phyloP scores from a whole-genome alignment of 306 rosid species.

The Cucurbita argyrosperma region DNA sequence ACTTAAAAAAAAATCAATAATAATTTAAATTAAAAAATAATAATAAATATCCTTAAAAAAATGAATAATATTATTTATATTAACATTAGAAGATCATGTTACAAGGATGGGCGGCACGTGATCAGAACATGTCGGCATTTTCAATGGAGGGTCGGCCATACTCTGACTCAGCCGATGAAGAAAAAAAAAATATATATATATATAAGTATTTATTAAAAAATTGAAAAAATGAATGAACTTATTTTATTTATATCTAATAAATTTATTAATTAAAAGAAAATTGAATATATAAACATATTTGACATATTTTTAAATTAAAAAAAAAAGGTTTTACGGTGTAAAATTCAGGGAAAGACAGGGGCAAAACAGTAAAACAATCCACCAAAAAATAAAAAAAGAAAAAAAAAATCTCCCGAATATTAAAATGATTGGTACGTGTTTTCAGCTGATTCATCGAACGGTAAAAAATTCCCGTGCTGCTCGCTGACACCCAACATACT shows the following conservation, averaged over 20 bases:
- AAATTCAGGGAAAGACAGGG: neutral
- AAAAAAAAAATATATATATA: no score
- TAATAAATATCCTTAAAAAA: no score
- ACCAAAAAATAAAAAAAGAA: neutral
- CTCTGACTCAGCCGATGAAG: neutral
- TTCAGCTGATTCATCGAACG: neutral
- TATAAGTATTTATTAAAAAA: no score
- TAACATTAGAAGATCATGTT: neutral
- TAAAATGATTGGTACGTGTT: neutral
- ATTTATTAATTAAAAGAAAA: no score
- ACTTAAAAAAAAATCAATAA: no score
- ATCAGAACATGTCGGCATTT: neutral
- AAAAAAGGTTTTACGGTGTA: neutral
- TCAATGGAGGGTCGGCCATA: neutral
- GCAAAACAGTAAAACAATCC: neutral
- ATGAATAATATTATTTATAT: no score
- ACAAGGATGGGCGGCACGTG: neutral
- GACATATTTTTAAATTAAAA: no score
- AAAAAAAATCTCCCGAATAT: neutral
- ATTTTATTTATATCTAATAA: no score
- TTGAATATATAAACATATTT: no score
- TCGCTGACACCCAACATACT: neutral
- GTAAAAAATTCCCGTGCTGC: constrained; percentile 14
- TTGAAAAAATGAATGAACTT: no score
- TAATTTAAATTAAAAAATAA: no score